phyloP scores from a whole-genome alignment of 164 flowering plant species.

The Brasenia schreberi region DNA sequence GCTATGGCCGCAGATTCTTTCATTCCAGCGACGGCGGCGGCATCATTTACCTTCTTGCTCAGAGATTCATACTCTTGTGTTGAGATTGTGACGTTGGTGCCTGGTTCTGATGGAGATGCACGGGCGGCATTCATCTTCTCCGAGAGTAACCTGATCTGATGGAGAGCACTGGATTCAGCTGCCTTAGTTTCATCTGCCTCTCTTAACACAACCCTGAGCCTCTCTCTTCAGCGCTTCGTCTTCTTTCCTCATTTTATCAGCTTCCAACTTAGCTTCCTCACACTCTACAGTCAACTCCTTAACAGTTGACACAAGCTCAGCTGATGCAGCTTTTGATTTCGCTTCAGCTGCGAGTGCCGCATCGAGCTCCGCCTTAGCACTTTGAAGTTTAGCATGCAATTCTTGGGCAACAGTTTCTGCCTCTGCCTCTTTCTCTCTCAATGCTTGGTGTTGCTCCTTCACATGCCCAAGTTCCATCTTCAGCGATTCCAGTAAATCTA shows the following conservation, averaged over 20 bases:
- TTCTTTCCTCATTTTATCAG: conserved; percentile 45
- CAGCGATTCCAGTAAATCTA: conserved; percentile 50
- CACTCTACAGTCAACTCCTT: conserved; percentile 47
- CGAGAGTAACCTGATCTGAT: conserved; percentile 47
- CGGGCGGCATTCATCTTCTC: conserved; percentile 57
- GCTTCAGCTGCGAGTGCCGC: conserved; percentile 45
- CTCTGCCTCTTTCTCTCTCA: conserved; percentile 47
- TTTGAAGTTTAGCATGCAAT: conserved; percentile 62
- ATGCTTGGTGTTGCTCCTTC: conserved; percentile 59
- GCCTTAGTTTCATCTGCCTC: conserved; percentile 81
- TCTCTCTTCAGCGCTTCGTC: conserved; percentile 57
- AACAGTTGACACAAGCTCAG: conserved; percentile 53
- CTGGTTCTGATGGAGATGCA: conserved; percentile 47
- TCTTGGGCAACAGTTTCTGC: conserved; percentile 62
- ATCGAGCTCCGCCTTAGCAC: conserved; percentile 62
- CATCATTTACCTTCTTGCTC: conserved; percentile 66
- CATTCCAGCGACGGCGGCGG: conserved; percentile 60
- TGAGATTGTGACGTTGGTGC: conserved; percentile 60
- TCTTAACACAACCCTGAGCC: conserved; percentile 35
- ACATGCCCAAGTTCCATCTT: conserved; percentile 57
- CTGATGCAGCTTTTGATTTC: conserved; percentile 41
- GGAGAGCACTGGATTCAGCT: conserved; percentile 55
- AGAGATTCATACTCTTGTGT: conserved; percentile 61
- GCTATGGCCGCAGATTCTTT: conserved; percentile 86
- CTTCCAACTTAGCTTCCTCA: conserved; percentile 43